Base-by-base conservation (phyloP, 768 basidiomycete species). In the Chiua virens region DNA sequence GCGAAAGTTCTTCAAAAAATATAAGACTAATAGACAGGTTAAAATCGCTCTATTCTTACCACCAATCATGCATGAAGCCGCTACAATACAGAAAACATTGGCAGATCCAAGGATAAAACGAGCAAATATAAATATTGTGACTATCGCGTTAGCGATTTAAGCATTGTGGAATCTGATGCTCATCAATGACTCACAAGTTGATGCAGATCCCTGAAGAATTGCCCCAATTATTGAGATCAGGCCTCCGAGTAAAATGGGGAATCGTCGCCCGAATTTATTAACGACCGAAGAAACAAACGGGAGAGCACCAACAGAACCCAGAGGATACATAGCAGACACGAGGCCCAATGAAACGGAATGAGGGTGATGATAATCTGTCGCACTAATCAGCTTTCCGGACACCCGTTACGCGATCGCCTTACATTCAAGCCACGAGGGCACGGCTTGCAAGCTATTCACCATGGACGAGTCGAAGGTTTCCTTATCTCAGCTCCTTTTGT, bases 361-460 rank as follows among this genome's bases (percentile, higher is more conserved):
- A n/a, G 82, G 82, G 28, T 71, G 67, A 45, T 79, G 60, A 59
- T 77, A 84, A 66, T 78, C 81, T 84, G 40, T 3, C 30, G 7
- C 15, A 30, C 14, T 13, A 37, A 42, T 15, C 47, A 35, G 6
- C 10, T 22, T 35, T 13, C 44, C 21, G 35, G 1, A 6, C 34
- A 13, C 6, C 18, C 23, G 34, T 15, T 35, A 50, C 27, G 10
- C 34, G n/a, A 32, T n/a, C 5, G 5, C 55, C 75, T 52, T 46
- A 82, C 82, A 82, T 2, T 62, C 65, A 56, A 77, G 74, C 79
- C 79, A 83, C 0, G 79, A 76, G 25, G 74, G 66, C 10, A 83
- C 82, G 0, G 79, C 79, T 63, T 83, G 82, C 42, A 83, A 63
- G 37, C 80, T 81, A 55, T 82, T 82, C 65, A 83, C 75, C 81